Percentiles rank a stretch among this genome's conserved stretches.
These are phyloP conservation scores for Malus hybrid DNA, from an alignment of 331 rosid species.

Conservation along the genomic window DNA sequence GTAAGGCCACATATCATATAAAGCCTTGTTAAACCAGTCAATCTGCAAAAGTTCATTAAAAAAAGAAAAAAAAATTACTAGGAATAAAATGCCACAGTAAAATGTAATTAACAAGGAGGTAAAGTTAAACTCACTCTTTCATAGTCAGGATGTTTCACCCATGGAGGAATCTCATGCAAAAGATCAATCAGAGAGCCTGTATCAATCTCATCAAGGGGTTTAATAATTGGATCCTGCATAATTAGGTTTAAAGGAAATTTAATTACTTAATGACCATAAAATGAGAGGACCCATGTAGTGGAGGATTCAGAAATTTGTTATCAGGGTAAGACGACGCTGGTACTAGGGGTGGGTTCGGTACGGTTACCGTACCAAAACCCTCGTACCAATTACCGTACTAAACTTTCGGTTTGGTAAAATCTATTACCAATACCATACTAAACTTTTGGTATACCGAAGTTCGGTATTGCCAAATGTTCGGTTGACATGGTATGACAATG, in stretches of 20 bases:
- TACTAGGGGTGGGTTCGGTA: too few relatives aligned
- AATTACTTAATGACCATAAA: neutral
- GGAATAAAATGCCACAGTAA: neutral
- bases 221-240: constrained; percentile 18
- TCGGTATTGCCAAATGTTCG: too few relatives aligned
- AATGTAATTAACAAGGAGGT: neutral
- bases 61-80: neutral
- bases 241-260: neutral
- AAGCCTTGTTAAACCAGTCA: constrained; percentile 29
- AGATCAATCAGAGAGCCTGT: constrained; percentile 8
- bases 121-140: constrained; percentile 13
- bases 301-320: too few relatives aligned
- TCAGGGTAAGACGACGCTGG: too few relatives aligned
- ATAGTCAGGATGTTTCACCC: constrained; percentile 31
- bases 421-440: too few relatives aligned
- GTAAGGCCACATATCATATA: constrained; percentile 26
- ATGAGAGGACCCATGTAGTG: neutral
- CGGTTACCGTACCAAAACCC: too few relatives aligned
- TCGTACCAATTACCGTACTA: too few relatives aligned
- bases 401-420: too few relatives aligned
- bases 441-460: too few relatives aligned
- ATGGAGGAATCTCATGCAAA: constrained; percentile 21
- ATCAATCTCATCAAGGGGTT: constrained; percentile 11
- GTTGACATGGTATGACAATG: too few relatives aligned
- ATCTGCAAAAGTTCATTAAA: constrained; percentile 7